Evolutionary conservation across 75 land plant genomes (phyloP).

Genomic region (Pseudotsuga menziesii): DNA sequence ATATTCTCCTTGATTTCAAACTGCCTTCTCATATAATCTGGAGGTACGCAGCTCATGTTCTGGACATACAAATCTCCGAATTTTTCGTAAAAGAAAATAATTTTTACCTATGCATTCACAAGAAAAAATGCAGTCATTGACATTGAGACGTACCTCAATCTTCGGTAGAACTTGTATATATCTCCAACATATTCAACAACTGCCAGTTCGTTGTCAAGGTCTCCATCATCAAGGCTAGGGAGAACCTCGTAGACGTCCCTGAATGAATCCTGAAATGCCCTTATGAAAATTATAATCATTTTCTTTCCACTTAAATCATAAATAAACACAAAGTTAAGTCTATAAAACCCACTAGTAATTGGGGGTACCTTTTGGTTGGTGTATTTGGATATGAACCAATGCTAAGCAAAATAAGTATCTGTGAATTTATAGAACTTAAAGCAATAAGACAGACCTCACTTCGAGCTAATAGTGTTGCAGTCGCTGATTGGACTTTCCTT

Average conservation of each 20-base stretch:
- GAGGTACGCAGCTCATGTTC: slow-evolving; percentile 41
- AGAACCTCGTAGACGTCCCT: slow-evolving; percentile 31
- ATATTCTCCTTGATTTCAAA: slow-evolving; percentile 76
- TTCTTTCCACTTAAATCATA: not conserved
- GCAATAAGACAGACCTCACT: slow-evolving; percentile 41
- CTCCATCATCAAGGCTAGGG: slow-evolving; percentile 67
- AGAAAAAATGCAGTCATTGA: not conserved
- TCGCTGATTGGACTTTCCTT: not conserved
- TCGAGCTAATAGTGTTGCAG: slow-evolving; percentile 30
- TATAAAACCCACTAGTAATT: no score
- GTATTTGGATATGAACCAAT: no score
- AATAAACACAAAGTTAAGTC: not conserved
- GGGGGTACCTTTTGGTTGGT: no score
- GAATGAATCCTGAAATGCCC: slow-evolving; percentile 48
- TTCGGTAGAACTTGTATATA: slow-evolving; percentile 79
- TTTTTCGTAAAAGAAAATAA: not conserved
- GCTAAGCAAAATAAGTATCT: no score
- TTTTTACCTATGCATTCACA: not conserved
- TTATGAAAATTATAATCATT: not conserved
- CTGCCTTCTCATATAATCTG: slow-evolving; percentile 71
- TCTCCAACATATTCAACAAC: slow-evolving; percentile 91
- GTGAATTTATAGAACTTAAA: not conserved
- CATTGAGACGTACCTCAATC: slow-evolving; percentile 37
- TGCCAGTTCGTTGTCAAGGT: slow-evolving; percentile 68
- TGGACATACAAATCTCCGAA: slow-evolving; percentile 9